Percentiles rank a stretch among this genome's conserved stretches.
Evolutionary conservation across 257 asterid species (phyloP).

Genomic region (Ilex asprella): DNA sequence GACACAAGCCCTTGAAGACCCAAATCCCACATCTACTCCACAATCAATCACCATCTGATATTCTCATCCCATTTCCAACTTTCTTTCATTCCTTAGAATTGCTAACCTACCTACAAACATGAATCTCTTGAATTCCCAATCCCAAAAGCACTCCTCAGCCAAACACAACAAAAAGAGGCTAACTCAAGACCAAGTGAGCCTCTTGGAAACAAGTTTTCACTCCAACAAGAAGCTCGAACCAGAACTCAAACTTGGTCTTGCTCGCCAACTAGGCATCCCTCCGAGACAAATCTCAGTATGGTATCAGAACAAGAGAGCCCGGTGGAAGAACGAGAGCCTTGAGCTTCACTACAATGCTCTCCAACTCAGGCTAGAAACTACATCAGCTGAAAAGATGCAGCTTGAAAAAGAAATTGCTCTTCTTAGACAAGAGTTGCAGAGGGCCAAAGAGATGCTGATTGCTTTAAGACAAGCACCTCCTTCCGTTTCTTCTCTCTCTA

Average conservation of each 20-base stretch:
- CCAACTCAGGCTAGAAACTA: constrained; percentile 49
- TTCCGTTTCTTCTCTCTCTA: constrained; percentile 44
- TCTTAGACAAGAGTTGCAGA: constrained; percentile 52
- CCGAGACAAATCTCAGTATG: constrained; percentile 86
- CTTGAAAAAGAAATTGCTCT: constrained; percentile 45
- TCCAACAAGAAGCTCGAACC: constrained; percentile 73
- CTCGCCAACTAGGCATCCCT: constrained; percentile 65
- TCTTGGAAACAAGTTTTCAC: constrained; percentile 67
- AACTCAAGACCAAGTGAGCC: constrained; percentile 60
- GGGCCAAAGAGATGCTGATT: constrained; percentile 36
- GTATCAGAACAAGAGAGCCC: constrained; percentile 83
- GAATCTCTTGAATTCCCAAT: constrained; percentile 27
- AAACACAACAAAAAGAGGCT: constrained; percentile 50
- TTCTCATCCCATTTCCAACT: too few relatives aligned
- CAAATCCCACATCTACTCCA: too few relatives aligned
- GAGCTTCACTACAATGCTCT: constrained; percentile 57
- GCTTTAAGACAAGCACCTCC: constrained; percentile 20
- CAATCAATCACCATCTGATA: too few relatives aligned
- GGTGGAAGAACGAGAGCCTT: constrained; percentile 84
- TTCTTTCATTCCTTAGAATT: too few relatives aligned
- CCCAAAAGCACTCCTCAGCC: constrained; percentile 20
- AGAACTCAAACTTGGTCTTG: constrained; percentile 62
- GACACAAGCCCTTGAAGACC: too few relatives aligned
- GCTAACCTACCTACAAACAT: constrained; percentile 7
- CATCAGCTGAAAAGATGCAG: constrained; percentile 44